Conservation (phyloP, 1,139 yeast species). For the Geotrichum aggregatum region DNA sequence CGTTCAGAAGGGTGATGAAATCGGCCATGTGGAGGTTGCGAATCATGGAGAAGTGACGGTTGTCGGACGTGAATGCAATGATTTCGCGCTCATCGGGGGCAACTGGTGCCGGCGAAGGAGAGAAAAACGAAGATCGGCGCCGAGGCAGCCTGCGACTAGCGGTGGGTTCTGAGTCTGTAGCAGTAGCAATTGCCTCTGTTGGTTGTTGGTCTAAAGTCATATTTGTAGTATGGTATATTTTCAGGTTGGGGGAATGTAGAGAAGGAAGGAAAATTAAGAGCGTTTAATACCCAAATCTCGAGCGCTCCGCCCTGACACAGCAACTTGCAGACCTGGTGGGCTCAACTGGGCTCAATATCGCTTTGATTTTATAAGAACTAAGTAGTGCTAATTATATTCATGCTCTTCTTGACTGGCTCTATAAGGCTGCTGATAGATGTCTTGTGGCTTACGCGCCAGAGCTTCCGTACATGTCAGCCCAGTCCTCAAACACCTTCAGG, state of each 20-base stretch:
- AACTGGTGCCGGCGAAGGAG: slow-evolving; percentile 40
- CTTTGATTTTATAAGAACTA: no score
- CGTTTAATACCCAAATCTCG: background rate
- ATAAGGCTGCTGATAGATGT: background rate
- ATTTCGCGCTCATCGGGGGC: slow-evolving; percentile 59
- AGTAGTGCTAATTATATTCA: background rate
- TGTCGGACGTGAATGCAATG: slow-evolving; percentile 70
- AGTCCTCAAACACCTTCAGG: slow-evolving; percentile 70
- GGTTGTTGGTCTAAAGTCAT: background rate
- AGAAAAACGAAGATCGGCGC: slow-evolving; percentile 36
- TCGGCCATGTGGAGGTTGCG: slow-evolving; percentile 82
- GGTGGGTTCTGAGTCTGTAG: background rate
- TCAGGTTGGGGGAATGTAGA: no score
- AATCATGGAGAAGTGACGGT: slow-evolving; percentile 50
- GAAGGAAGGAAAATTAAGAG: no score
- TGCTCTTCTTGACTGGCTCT: no score
- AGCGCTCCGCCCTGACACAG: no score
- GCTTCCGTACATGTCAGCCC: slow-evolving; percentile 89
- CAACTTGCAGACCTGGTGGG: background rate
- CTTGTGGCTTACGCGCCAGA: slow-evolving; percentile 77
- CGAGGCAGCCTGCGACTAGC: slow-evolving; percentile 9
- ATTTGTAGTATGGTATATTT: no score
- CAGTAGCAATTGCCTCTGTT: no score
- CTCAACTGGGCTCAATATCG: background rate
- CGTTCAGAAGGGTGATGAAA: slow-evolving; percentile 87